Percentiles rank a stretch among this genome's conserved stretches.
Evolutionary conservation across 2,329 filamentous ascomycete species (phyloP).

Genomic region (Penicillium sp.): DNA sequence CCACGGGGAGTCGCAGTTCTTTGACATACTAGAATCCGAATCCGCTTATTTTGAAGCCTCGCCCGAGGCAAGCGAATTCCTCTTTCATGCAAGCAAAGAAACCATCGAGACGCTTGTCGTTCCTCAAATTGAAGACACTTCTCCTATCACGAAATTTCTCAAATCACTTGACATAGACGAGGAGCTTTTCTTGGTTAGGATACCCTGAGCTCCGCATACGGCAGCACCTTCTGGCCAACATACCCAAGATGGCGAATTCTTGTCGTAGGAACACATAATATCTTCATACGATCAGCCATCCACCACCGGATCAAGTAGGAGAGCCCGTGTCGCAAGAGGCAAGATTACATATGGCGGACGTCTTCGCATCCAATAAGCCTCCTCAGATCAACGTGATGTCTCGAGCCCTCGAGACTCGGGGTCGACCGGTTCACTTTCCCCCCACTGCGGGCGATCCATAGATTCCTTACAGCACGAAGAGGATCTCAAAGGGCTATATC

Average conservation of each 20-base stretch:
- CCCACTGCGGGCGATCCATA: slow-evolving; percentile 17
- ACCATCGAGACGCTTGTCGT: slow-evolving; percentile 10
- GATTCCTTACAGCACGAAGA: slow-evolving; percentile 15
- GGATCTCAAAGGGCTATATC: slow-evolving; percentile 16
- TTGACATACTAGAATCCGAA: not conserved
- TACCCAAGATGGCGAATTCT: not conserved
- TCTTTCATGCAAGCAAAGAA: slow-evolving; percentile 5
- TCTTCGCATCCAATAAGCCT: not conserved
- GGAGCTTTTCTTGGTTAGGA: slow-evolving; percentile 3
- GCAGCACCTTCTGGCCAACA: not conserved
- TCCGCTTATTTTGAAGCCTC: not conserved
- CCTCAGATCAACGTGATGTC: not conserved
- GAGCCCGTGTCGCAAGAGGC: not conserved
- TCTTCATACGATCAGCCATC: not conserved
- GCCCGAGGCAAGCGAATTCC: not conserved
- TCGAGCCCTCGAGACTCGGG: slow-evolving; percentile 5
- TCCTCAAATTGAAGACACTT: not conserved
- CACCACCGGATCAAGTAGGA: not conserved
- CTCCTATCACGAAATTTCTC: not conserved
- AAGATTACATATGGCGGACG: not conserved
- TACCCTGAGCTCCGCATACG: not conserved
- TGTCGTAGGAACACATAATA: not conserved
- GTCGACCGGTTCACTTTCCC: slow-evolving; percentile 11
- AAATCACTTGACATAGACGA: slow-evolving; percentile 3
- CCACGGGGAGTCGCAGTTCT: slow-evolving; percentile 1